phyloP scores from a whole-genome alignment of 306 rosid species.

The Prunus campanulata region DNA sequence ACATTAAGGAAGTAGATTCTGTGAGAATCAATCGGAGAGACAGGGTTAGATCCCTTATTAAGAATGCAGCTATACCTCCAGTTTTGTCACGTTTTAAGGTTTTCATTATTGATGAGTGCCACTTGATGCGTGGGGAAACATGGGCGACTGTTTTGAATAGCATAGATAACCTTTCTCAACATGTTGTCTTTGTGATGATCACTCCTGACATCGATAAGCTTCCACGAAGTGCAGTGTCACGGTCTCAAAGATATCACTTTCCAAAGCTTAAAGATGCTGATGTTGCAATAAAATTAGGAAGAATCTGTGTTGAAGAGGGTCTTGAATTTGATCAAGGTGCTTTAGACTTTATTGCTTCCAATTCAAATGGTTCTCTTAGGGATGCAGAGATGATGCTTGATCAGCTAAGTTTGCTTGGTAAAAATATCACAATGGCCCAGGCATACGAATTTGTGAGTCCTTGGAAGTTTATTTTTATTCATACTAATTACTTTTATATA shows the following conservation, averaged over 20 bases:
- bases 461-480: neutral
- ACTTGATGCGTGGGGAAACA: conserved; percentile 53
- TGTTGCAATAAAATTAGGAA: conserved; percentile 51
- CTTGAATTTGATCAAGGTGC: conserved; percentile 68
- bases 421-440: conserved; percentile 52
- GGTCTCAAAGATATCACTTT: conserved; percentile 73
- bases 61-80: conserved; percentile 58
- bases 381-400: conserved; percentile 95
- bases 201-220: conserved; percentile 71
- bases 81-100: conserved; percentile 67
- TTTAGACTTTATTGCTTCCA: conserved; percentile 63
- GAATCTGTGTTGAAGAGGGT: conserved; percentile 61
- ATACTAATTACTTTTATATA: neutral
- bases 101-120: conserved; percentile 87
- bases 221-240: conserved; percentile 61
- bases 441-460: conserved; percentile 79
- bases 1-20: conserved; percentile 72
- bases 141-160: conserved; percentile 66
- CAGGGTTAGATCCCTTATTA: conserved; percentile 60
- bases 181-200: conserved; percentile 71
- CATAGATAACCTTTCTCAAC: conserved; percentile 57
- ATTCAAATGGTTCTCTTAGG: conserved; percentile 77
- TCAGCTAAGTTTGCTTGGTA: conserved; percentile 83
- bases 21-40: conserved; percentile 59
- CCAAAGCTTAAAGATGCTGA: conserved; percentile 69